These are phyloP conservation scores for Fusarium staphyleae DNA, from an alignment of 2,329 filamentous ascomycete species.

Conservation along the genomic window DNA sequence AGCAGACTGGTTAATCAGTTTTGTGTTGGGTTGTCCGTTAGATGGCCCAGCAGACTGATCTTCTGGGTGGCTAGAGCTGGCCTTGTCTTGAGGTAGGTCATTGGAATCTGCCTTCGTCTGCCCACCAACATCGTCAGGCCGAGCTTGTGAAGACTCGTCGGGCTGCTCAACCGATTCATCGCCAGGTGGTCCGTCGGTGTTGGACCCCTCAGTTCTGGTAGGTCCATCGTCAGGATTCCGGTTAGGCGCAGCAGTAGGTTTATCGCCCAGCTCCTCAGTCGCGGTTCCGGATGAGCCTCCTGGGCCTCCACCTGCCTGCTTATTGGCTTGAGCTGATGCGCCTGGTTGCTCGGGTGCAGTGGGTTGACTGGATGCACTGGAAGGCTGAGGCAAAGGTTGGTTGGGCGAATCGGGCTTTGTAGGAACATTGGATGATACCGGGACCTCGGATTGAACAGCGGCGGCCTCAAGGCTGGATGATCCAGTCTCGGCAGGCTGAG, in stretches of 20 bases:
- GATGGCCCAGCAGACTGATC: background rate
- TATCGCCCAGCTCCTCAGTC: background rate
- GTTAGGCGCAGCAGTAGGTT: background rate
- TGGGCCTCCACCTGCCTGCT: conserved; percentile 2
- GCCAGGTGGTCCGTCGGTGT: background rate
- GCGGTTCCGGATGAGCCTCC: background rate
- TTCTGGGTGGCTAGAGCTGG: background rate
- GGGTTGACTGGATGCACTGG: background rate
- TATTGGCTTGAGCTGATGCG: background rate
- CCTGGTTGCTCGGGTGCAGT: conserved; percentile 3
- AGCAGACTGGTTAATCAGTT: background rate
- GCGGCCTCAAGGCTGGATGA: background rate
- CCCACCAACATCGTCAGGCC: background rate
- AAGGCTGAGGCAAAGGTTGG: conserved; percentile 1
- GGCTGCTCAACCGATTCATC: background rate
- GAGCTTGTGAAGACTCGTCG: background rate
- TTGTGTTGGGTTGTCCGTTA: background rate
- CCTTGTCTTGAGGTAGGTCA: background rate
- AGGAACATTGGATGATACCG: conserved; percentile 2
- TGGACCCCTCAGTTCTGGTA: background rate
- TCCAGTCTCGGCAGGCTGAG: conserved; percentile 1
- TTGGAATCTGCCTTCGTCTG: background rate
- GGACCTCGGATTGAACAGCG: conserved; percentile 1
- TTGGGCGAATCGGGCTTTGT: conserved; percentile 1
- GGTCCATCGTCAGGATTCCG: background rate